These are phyloP conservation scores for Trichoderma citrinoviride DNA, from an alignment of 2,329 filamentous ascomycete species.

Conservation along the genomic window DNA sequence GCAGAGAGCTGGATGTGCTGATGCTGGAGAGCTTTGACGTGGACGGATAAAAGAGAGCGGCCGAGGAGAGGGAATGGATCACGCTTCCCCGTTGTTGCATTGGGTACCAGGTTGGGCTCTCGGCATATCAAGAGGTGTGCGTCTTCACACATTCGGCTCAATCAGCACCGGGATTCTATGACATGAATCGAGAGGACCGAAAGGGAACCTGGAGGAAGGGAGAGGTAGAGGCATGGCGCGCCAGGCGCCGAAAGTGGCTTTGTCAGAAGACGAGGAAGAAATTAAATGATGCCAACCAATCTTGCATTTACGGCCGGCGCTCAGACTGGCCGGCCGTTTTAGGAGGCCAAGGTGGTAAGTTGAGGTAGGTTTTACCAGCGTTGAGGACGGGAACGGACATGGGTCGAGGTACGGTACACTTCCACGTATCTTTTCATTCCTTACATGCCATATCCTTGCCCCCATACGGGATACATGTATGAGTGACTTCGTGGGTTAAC, in stretches of 20 bases:
- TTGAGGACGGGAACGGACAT: neutral
- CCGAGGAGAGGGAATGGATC: neutral
- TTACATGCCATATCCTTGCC: too few species aligned
- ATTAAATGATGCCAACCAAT: neutral
- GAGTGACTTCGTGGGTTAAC: neutral
- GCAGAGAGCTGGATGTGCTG: neutral
- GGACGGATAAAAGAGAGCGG: neutral
- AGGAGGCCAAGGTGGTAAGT: slow-evolving; percentile 3
- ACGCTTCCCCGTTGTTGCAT: slow-evolving; percentile 14
- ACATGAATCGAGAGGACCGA: neutral
- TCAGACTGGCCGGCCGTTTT: slow-evolving; percentile 2
- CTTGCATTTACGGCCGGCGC: slow-evolving; percentile 7
- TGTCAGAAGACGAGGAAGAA: neutral
- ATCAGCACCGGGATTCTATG: neutral
- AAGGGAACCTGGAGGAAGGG: neutral
- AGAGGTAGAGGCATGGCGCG: neutral
- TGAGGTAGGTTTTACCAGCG: slow-evolving; percentile 7
- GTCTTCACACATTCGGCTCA: neutral
- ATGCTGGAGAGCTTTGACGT: slow-evolving; percentile 4
- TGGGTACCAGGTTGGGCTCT: slow-evolving; percentile 24
- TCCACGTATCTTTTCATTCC: too few species aligned
- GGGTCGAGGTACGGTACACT: neutral
- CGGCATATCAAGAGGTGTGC: neutral
- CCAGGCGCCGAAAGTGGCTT: slow-evolving; percentile 14
- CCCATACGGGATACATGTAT: neutral